Evolutionary conservation across 164 flowering plant species (phyloP).

Genomic region (Saururus chinensis): DNA sequence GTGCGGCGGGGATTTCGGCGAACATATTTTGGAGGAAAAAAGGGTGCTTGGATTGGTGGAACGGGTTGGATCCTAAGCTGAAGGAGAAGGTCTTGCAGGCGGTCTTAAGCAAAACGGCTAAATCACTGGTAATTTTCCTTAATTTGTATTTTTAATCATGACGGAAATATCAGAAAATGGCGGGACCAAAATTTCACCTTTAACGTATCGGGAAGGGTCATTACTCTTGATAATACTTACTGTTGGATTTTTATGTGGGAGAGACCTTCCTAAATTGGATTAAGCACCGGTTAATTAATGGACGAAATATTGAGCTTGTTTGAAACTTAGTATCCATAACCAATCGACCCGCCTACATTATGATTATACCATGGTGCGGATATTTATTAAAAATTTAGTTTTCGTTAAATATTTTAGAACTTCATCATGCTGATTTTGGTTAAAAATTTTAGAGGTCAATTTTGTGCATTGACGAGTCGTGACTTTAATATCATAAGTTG

Average conservation of each 20-base stretch:
- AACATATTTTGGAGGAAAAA: slow-evolving; percentile 87
- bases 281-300: not conserved
- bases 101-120: slow-evolving; percentile 50
- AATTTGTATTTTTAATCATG: no score
- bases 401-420: no score
- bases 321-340: no score
- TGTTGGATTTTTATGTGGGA: no score
- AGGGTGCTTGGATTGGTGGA: slow-evolving; percentile 92
- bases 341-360: no score
- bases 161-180: no score
- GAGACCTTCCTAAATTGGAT: not conserved
- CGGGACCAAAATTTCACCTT: no score
- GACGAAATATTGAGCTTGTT: no score
- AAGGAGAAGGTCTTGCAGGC: slow-evolving; percentile 32
- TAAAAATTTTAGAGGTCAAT: not conserved
- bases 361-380: not conserved
- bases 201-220: no score
- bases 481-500: slow-evolving; percentile 16
- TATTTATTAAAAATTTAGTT: no score
- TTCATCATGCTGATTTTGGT: not conserved
- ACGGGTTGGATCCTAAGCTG: slow-evolving; percentile 33
- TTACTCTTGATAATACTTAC: no score
- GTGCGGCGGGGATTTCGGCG: slow-evolving; percentile 44
- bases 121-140: slow-evolving; percentile 55
- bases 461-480: slow-evolving; percentile 4